Evolutionary conservation across 306 rosid genomes (phyloP).

Genomic region (Prunus davidiana): DNA sequence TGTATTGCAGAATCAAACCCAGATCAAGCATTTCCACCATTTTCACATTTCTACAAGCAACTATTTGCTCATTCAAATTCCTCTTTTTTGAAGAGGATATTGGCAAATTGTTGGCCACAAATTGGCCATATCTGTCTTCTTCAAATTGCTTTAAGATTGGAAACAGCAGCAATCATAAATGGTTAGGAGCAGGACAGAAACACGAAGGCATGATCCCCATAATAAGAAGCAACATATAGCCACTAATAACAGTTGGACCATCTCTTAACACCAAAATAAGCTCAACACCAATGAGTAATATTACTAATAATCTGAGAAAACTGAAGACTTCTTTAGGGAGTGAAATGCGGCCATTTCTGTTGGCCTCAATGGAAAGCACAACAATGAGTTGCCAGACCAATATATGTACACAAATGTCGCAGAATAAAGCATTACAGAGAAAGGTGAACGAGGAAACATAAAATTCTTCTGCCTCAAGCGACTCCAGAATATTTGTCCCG

Average conservation of each 20-base stretch:
- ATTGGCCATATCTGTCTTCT: background rate
- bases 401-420: conserved; percentile 52
- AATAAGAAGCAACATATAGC: background rate
- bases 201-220: background rate
- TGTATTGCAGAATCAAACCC: background rate
- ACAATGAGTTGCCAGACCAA: conserved; percentile 33
- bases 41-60: background rate
- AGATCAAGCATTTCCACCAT: background rate
- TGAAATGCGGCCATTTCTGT: conserved; percentile 28
- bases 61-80: background rate
- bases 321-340: conserved; percentile 14
- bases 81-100: background rate
- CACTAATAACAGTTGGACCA: background rate
- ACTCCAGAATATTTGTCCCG: conserved; percentile 14
- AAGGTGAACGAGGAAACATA: conserved; percentile 5
- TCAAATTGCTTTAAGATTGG: background rate
- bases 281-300: conserved; percentile 18
- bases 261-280: conserved; percentile 9
- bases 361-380: conserved; percentile 28
- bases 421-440: conserved; percentile 6
- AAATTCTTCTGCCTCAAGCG: conserved; percentile 25
- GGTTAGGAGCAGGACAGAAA: no score
- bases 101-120: no score
- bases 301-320: conserved; percentile 13
- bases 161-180: background rate